phyloP scores from a whole-genome alignment of 495 filamentous ascomycete species.

The Oleoguttula mirabilis region DNA sequence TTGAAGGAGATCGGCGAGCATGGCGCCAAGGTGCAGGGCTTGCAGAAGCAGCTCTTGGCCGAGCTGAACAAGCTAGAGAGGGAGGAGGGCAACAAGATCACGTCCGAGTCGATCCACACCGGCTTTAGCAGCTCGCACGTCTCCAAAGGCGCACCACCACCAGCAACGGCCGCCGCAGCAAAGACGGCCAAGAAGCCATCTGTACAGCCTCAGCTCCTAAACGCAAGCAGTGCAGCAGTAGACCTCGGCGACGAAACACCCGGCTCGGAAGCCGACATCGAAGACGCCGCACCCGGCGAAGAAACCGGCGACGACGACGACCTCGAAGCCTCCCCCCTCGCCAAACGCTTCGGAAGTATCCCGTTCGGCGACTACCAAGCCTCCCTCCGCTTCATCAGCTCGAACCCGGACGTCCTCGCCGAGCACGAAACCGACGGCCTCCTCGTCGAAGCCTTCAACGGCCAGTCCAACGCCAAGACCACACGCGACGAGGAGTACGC shows the following conservation, averaged over 20 bases:
- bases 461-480: constrained; percentile 54
- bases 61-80: constrained; percentile 74
- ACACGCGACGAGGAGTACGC: constrained; percentile 48
- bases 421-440: constrained; percentile 89
- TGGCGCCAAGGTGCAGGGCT: constrained; percentile 56
- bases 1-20: constrained; percentile 64
- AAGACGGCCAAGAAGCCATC: constrained; percentile 29
- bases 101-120: constrained; percentile 77
- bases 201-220: constrained; percentile 60
- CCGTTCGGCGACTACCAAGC: constrained; percentile 60
- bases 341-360: constrained; percentile 67
- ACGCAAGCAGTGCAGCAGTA: constrained; percentile 36
- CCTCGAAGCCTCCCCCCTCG: constrained; percentile 63
- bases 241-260: constrained; percentile 36
- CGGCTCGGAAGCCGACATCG: constrained; percentile 51
- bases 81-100: constrained; percentile 82
- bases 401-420: constrained; percentile 61
- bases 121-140: constrained; percentile 80
- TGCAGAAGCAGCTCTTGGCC: constrained; percentile 60
- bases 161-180: constrained; percentile 21
- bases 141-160: constrained; percentile 30
- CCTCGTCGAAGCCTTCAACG: constrained; percentile 81
- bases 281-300: constrained; percentile 26
- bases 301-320: constrained; percentile 53
- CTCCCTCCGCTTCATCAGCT: constrained; percentile 59